Evolutionary conservation across 768 basidiomycete species (phyloP).

Genomic region (Leccinum uliginosum): DNA sequence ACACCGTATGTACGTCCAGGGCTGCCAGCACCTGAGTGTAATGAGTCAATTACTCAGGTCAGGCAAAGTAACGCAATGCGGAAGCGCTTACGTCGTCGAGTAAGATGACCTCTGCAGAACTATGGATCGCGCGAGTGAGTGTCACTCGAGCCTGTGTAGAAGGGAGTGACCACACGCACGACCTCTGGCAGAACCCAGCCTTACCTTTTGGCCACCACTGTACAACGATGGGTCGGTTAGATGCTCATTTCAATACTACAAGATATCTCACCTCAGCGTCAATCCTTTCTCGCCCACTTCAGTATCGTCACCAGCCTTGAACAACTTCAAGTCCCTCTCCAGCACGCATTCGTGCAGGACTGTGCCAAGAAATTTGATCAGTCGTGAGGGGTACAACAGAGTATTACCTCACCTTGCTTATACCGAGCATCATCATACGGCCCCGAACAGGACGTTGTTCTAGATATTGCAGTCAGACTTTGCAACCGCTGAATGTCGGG

Average conservation of each 20-base stretch:
- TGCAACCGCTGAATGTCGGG: background rate
- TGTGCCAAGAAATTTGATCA: background rate
- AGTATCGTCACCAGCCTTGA: background rate
- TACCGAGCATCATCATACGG: background rate
- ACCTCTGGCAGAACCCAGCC: background rate
- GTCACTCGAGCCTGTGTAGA: background rate
- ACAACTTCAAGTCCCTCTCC: background rate
- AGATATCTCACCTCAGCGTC: background rate
- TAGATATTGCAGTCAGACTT: too few species aligned
- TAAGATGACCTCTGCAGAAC: background rate
- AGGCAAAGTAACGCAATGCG: background rate
- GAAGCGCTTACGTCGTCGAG: background rate
- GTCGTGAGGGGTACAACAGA: background rate
- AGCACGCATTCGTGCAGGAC: background rate
- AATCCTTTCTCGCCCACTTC: background rate
- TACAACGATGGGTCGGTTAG: background rate
- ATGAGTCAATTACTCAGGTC: background rate
- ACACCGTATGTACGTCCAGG: background rate
- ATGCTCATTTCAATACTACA: background rate
- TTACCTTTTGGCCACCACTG: slow-evolving; percentile 1
- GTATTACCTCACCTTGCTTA: background rate
- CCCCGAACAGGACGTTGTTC: background rate
- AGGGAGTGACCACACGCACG: background rate
- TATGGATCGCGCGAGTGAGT: background rate
- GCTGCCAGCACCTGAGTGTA: background rate